Evolutionary conservation across 352 stramenopile species (phyloP).

Genomic region (Phytophthora agathidicida): DNA sequence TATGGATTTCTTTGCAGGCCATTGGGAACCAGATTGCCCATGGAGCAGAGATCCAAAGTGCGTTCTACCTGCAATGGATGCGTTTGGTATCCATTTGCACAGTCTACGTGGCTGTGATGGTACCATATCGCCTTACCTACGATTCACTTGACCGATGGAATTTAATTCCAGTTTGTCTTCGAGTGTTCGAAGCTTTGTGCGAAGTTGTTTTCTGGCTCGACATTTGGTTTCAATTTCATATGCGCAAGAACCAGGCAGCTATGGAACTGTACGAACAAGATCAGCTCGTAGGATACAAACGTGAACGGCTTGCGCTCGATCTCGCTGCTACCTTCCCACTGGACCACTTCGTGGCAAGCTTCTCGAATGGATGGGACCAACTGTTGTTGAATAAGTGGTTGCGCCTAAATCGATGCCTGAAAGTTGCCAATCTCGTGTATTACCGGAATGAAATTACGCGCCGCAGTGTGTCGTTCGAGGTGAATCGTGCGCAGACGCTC

Average conservation of each 20-base stretch:
- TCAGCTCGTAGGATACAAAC: constrained; percentile 58
- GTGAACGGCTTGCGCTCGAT: constrained; percentile 51
- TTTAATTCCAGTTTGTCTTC: constrained; percentile 37
- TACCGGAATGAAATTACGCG: constrained; percentile 73
- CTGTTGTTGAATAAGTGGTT: constrained; percentile 40
- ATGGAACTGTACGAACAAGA: constrained; percentile 74
- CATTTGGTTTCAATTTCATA: constrained; percentile 69
- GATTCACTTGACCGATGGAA: constrained; percentile 56
- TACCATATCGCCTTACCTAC: constrained; percentile 62
- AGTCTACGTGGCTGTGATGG: constrained; percentile 53
- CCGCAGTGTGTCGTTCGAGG: constrained; percentile 59
- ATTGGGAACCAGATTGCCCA: constrained; percentile 33
- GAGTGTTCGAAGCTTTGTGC: constrained; percentile 43
- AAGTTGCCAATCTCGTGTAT: constrained; percentile 57
- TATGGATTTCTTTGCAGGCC: not conserved
- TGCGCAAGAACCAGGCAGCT: constrained; percentile 47
- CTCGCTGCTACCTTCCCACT: constrained; percentile 51
- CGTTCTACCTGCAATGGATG: constrained; percentile 63
- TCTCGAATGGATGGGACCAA: constrained; percentile 10
- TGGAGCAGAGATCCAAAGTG: constrained; percentile 62
- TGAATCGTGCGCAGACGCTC: constrained; percentile 58
- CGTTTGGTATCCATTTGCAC: constrained; percentile 49
- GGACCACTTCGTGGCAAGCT: constrained; percentile 46
- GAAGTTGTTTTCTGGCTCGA: constrained; percentile 59
- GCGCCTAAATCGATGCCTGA: constrained; percentile 61